Evolutionary conservation across 371 early-diverging fungal species (phyloP).

Genomic region (Saksenaea vasiformis): DNA sequence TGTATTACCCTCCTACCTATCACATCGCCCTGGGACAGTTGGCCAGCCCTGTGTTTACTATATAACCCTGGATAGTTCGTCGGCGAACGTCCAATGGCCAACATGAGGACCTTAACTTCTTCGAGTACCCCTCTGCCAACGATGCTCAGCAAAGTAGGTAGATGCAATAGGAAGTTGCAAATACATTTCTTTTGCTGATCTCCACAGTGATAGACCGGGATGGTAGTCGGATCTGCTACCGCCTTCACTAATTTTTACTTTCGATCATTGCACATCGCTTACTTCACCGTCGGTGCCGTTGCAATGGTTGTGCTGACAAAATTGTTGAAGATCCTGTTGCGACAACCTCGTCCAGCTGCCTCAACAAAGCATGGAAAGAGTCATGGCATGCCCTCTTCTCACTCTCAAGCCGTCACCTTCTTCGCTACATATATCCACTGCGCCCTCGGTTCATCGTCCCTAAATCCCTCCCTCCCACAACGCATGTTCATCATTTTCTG

Average conservation of each 20-base stretch:
- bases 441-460: slow-evolving; percentile 24
- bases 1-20: no score
- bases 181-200: background rate
- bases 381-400: slow-evolving; percentile 81
- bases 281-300: slow-evolving; percentile 28
- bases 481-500: slow-evolving; percentile 13
- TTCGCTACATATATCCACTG: slow-evolving; percentile 56
- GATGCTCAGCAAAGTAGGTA: background rate
- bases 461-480: slow-evolving; percentile 26
- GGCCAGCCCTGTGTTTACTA: no score
- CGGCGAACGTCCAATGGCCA: background rate
- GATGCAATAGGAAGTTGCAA: background rate
- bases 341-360: slow-evolving; percentile 50
- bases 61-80: no score
- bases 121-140: background rate
- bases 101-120: background rate
- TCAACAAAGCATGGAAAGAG: slow-evolving; percentile 12
- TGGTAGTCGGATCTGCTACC: background rate
- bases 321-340: slow-evolving; percentile 45
- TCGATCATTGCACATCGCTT: slow-evolving; percentile 35
- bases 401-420: slow-evolving; percentile 73
- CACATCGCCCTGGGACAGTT: no score
- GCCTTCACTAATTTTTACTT: slow-evolving; percentile 23
- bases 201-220: background rate
- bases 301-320: slow-evolving; percentile 39